These are phyloP conservation scores for Termitomyces sp. DNA, from an alignment of 1,284 basidiomycete genomes.

Conservation along the genomic window DNA sequence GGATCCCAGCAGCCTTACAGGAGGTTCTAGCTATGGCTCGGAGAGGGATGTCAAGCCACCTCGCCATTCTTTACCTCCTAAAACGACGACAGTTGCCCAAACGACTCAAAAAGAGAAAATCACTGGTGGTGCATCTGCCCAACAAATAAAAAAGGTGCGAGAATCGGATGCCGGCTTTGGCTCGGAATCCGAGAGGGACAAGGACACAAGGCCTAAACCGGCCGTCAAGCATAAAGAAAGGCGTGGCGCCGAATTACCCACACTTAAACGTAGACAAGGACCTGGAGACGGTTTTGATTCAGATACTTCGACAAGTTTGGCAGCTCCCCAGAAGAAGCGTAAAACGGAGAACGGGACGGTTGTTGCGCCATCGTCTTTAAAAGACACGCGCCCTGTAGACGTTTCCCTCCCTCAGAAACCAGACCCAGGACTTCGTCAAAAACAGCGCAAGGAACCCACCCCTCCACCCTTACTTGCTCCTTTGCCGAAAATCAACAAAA, in stretches of 20 bases:
- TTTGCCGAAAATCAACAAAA: constrained; percentile 19
- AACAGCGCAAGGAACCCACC: constrained; percentile 15
- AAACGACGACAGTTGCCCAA: constrained; percentile 19
- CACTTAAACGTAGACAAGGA: constrained; percentile 34
- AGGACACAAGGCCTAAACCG: constrained; percentile 1
- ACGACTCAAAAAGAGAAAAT: constrained; percentile 18
- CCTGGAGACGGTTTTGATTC: constrained; percentile 23
- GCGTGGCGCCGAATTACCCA: constrained; percentile 16
- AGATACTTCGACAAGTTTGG: constrained; percentile 20
- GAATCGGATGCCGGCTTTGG: constrained; percentile 15
- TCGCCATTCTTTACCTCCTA: constrained; percentile 24
- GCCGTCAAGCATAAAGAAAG: constrained; percentile 9
- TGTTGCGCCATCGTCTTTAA: constrained; percentile 14
- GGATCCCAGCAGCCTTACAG: constrained; percentile 5
- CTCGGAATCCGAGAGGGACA: constrained; percentile 17
- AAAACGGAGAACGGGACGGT: constrained; percentile 30
- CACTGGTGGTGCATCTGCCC: constrained; percentile 1
- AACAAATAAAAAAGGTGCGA: constrained; percentile 22
- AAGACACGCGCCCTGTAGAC: constrained; percentile 21
- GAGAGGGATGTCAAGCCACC: constrained; percentile 18
- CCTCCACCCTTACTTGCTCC: constrained; percentile 16
- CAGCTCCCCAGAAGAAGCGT: constrained; percentile 33
- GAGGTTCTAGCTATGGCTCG: constrained; percentile 8
- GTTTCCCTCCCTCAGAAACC: constrained; percentile 21
- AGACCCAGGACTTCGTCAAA: constrained; percentile 16